Evolutionary conservation across 768 basidiomycete genomes (phyloP).

Genomic region (Chalciporus piperatus): DNA sequence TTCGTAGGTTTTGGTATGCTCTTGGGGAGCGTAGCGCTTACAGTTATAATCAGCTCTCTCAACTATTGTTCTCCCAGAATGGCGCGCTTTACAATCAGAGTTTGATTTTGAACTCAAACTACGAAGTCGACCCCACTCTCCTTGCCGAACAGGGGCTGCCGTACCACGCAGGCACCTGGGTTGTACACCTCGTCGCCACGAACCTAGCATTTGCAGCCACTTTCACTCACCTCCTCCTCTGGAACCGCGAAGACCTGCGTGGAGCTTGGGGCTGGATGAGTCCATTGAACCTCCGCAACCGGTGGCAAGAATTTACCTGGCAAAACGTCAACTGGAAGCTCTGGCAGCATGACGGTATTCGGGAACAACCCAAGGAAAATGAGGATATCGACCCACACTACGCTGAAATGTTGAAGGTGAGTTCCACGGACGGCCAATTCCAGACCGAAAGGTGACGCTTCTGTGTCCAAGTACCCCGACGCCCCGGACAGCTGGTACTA

Average conservation of each 20-base stretch:
- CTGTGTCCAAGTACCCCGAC: constrained; percentile 31
- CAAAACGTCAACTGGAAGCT: constrained; percentile 39
- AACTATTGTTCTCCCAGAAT: constrained; percentile 49
- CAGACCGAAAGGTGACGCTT: not conserved
- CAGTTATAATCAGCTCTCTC: constrained; percentile 37
- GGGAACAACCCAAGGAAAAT: constrained; percentile 30
- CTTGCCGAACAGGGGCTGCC: constrained; percentile 41
- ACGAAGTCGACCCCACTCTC: constrained; percentile 47
- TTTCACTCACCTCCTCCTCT: constrained; percentile 48
- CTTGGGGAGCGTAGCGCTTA: not conserved
- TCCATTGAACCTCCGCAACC: constrained; percentile 27
- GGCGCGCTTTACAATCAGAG: constrained; percentile 52
- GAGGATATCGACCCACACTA: constrained; percentile 53
- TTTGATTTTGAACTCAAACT: constrained; percentile 50
- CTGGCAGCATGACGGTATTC: constrained; percentile 24
- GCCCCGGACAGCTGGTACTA: constrained; percentile 34
- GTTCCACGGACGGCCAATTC: constrained; percentile 12
- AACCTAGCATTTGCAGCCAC: constrained; percentile 42
- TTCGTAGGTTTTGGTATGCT: constrained; percentile 41
- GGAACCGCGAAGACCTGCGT: constrained; percentile 51
- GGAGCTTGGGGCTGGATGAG: constrained; percentile 46
- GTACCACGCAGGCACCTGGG: constrained; percentile 29
- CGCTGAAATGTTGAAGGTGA: constrained; percentile 47
- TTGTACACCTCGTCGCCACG: constrained; percentile 14
- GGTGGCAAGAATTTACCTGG: constrained; percentile 24